Evolutionary conservation across 495 filamentous ascomycete genomes (phyloP).

Genomic region (Penicillium argentinense): DNA sequence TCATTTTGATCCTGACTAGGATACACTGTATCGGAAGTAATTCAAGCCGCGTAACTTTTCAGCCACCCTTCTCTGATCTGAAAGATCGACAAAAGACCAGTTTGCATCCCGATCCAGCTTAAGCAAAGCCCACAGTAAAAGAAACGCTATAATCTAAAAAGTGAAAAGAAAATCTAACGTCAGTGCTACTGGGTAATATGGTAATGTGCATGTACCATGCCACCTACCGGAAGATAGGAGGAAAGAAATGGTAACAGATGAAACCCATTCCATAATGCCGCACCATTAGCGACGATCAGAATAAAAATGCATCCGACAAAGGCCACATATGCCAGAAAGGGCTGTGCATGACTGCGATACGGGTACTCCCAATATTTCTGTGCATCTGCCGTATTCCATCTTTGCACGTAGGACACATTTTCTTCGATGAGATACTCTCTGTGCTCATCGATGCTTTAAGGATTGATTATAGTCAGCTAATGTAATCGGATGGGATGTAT

Average conservation of each 20-base stretch:
- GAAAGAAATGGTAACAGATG: not conserved
- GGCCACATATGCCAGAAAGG: conserved; percentile 36
- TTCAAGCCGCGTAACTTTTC: no score
- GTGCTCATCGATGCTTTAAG: not conserved
- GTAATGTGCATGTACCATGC: no score
- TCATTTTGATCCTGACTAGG: no score
- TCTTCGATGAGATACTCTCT: not conserved
- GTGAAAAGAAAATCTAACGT: not conserved
- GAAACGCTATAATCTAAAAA: not conserved
- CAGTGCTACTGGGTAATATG: no score
- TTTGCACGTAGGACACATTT: conserved; percentile 6
- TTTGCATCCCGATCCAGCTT: not conserved
- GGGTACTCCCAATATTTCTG: conserved; percentile 32
- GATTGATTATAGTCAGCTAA: not conserved
- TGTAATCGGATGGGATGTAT: not conserved
- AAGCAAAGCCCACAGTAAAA: not conserved
- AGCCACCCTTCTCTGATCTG: not conserved
- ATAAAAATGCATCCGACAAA: conserved; percentile 38
- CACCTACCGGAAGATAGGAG: conserved; percentile 5
- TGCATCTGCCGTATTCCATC: conserved; percentile 20
- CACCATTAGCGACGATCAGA: conserved; percentile 35
- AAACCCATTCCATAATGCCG: conserved; percentile 37
- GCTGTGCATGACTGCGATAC: conserved; percentile 43
- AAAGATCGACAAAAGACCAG: not conserved
- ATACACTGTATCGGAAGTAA: no score